phyloP scores from a whole-genome alignment of 306 rosid species.

The Chamaecrista fasciculata region DNA sequence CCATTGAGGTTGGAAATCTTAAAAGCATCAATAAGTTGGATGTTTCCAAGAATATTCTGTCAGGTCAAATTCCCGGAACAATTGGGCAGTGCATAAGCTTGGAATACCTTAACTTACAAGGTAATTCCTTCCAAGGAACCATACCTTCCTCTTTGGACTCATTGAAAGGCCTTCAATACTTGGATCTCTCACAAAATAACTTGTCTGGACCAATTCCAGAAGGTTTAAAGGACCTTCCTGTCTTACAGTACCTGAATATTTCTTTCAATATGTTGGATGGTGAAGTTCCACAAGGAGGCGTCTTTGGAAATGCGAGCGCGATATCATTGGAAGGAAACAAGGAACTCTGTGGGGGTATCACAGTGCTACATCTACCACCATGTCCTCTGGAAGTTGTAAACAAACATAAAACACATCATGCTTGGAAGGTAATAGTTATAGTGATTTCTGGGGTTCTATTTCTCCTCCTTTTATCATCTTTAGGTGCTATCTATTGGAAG shows the following conservation, averaged over 20 bases:
- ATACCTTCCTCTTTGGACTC: constrained; percentile 35
- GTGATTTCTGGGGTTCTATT: constrained; percentile 11
- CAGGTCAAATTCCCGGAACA: constrained; percentile 31
- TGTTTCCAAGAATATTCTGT: constrained; percentile 33
- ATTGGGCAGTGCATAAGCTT: constrained; percentile 32
- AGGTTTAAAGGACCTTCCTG: constrained; percentile 5
- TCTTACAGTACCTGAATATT: constrained; percentile 28
- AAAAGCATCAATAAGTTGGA: background rate
- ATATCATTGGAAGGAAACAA: constrained; percentile 13
- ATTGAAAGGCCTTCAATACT: constrained; percentile 14
- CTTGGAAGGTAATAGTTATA: background rate
- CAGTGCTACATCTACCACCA: constrained; percentile 15
- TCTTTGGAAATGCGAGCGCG: constrained; percentile 29
- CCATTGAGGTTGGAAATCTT: constrained; percentile 15
- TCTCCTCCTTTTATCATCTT: background rate
- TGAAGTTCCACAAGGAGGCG: constrained; percentile 39
- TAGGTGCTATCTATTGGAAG: background rate
- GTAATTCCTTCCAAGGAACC: constrained; percentile 26
- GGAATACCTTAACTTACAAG: constrained; percentile 29
- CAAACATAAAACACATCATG: constrained; percentile 11
- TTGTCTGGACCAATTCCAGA: constrained; percentile 39
- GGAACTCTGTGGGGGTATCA: constrained; percentile 34
- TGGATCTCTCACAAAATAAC: constrained; percentile 37
- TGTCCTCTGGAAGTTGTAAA: constrained; percentile 19
- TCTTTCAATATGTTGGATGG: constrained; percentile 49